Evolutionary conservation across 345 rosid species (phyloP).

Genomic region (Lepidium aucheri): DNA sequence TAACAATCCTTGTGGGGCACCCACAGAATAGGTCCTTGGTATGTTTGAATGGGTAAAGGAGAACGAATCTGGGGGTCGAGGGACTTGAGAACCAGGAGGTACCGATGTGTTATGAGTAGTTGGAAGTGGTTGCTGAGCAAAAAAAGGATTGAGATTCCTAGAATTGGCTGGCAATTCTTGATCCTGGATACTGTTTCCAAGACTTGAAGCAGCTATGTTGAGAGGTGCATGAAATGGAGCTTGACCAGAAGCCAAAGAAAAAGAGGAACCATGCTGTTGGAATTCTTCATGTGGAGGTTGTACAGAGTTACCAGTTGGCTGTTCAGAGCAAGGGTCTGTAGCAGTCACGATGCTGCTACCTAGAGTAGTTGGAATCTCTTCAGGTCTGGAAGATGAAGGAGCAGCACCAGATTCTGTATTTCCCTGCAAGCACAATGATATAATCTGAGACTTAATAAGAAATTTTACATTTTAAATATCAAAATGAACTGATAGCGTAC

Average conservation of each 20-base stretch:
- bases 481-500: background rate
- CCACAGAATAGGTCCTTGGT: conserved; percentile 34
- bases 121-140: conserved; percentile 43
- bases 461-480: background rate
- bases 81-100: conserved; percentile 32
- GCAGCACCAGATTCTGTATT: conserved; percentile 42
- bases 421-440: conserved; percentile 39
- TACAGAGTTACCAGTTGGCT: conserved; percentile 20
- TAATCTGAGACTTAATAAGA: background rate
- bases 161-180: conserved; percentile 28
- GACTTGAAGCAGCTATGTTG: conserved; percentile 34
- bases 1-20: conserved; percentile 34
- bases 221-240: conserved; percentile 20
- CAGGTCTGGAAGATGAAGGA: conserved; percentile 28
- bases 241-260: conserved; percentile 30
- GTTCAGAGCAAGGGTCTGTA: conserved; percentile 29
- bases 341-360: conserved; percentile 28
- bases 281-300: conserved; percentile 46
- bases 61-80: conserved; percentile 32
- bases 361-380: conserved; percentile 29
- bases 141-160: conserved; percentile 29
- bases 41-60: conserved; percentile 26
- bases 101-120: conserved; percentile 32
- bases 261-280: conserved; percentile 42
- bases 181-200: conserved; percentile 25